A percentile compares a stretch with the other conserved stretches of the same genome.
These are phyloP conservation scores for Agaricus subrufescens DNA, from an alignment of 768 basidiomycete genomes.

Conservation along the genomic window DNA sequence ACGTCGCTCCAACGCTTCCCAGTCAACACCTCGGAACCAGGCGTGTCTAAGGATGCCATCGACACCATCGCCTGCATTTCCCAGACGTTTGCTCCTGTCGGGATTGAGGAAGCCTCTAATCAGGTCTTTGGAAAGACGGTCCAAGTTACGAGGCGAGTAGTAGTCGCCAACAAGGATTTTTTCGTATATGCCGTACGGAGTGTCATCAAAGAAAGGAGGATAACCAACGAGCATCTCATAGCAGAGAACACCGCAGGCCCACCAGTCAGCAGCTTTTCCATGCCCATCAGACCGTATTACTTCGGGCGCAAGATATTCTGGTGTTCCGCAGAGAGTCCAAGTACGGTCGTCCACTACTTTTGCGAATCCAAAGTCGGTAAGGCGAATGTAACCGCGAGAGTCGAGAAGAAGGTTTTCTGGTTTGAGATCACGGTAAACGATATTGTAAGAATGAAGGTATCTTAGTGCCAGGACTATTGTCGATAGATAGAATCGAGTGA, in stretches of 20 bases:
- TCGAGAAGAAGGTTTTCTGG: constrained; percentile 98
- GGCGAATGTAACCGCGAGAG: constrained; percentile 85
- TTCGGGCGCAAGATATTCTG: constrained; percentile 96
- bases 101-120: constrained; percentile 87
- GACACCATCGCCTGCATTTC: constrained; percentile 89
- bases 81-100: constrained; percentile 86
- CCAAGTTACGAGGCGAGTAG: constrained; percentile 88
- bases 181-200: constrained; percentile 98
- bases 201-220: constrained; percentile 97
- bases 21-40: constrained; percentile 95
- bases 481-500: constrained; percentile 96
- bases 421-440: constrained; percentile 98
- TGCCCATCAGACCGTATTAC: constrained; percentile 98
- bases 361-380: constrained; percentile 98
- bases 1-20: constrained; percentile 80
- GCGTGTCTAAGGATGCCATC: constrained; percentile 88
- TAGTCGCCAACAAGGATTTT: constrained; percentile 89
- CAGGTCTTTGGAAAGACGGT: constrained; percentile 83
- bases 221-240: constrained; percentile 99
- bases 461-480: constrained; percentile 93
- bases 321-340: constrained; percentile 95
- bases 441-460: constrained; percentile 93
- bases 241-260: constrained; percentile 95
- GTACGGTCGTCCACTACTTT: constrained; percentile 97
- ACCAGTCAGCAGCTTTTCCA: constrained; percentile 98